Evolutionary conservation across 192 early-diverging fungal species (phyloP).

Genomic region (Kappamyces sp.): DNA sequence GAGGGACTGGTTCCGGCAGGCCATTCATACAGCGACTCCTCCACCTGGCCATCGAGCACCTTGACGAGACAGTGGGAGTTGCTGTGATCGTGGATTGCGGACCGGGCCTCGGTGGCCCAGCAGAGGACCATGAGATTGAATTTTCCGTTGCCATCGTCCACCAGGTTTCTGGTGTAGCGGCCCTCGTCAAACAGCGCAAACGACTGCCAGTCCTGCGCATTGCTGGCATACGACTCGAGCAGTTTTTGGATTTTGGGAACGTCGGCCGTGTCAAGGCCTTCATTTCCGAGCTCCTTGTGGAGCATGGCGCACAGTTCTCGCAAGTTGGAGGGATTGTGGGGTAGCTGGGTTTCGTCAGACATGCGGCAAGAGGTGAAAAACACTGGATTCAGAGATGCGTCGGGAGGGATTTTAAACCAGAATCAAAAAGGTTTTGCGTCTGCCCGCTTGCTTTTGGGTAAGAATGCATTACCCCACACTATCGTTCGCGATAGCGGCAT

Average conservation of each 20-base stretch:
- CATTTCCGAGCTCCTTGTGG: no score
- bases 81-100: conserved; percentile 88
- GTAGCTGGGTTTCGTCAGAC: no score
- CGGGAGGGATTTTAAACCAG: no score
- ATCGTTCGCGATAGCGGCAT: no score
- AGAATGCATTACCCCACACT: no score
- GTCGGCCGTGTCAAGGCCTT: conserved; percentile 17
- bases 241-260: conserved; percentile 50
- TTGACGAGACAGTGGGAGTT: conserved; percentile 91
- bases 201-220: conserved; percentile 65
- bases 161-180: conserved; percentile 79
- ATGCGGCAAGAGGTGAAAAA: no score
- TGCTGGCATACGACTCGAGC: conserved; percentile 64
- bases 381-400: no score
- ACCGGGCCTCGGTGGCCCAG: conserved; percentile 49
- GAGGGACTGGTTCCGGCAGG: conserved; percentile 37
- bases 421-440: no score
- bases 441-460: no score
- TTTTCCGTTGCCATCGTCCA: conserved; percentile 85
- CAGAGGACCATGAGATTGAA: conserved; percentile 89
- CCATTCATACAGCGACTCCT: conserved; percentile 74
- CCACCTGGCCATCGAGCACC: conserved; percentile 71
- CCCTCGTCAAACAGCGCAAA: conserved; percentile 68
- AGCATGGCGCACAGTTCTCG: no score
- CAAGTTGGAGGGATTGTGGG: no score